Evolutionary conservation across 2,329 filamentous ascomycete genomes (phyloP), one percentile per base, ranked within the genome.

Genomic region (Cercospora sp.): DNA sequence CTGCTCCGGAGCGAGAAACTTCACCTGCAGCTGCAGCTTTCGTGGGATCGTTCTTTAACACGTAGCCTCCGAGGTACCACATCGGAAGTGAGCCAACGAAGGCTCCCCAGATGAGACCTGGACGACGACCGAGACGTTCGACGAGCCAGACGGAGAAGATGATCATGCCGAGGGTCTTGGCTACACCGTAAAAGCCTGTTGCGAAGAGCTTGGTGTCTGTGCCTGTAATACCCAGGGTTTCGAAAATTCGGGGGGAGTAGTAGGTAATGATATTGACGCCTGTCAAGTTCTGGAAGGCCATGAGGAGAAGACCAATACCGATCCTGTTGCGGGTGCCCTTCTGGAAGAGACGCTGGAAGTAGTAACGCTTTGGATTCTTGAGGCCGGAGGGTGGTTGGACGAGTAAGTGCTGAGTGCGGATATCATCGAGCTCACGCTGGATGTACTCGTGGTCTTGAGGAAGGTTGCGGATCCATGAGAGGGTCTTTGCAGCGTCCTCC

Each of bases 391-490:
- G 69, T 48, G 66, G 66, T 6, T 64, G 53, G 12, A 65, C 83
- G 10, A 88, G 75, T 77, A 92, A 86, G 75, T 91, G 84, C 73
- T 80, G 78, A 4, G 71, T 72, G 65, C 80, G 73, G 48, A 86
- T 84, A 72, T 84, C 83, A 3, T 80, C 78, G 48, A 87, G 75
- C 59, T 87, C 85, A 60, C 82, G 81, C 62, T 81, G 80, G 23
- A 87, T 79, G 67, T 81, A 81, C 13, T 76, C 75, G 62, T 83
- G 78, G 3, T 79, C 76, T 16, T 75, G 65, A 12, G 80, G 80
- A 1, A 87, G 77, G 8, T 81, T 78, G 2, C 86, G 80, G 42
- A 87, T 72, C 39, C 77, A 77, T 1, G 77, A 78, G 51, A 85
- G 74, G 1, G 79, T 81, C 64, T 76, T 78, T 60, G 79, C 75